Conservation (phyloP, 1,284 basidiomycete species). For the Laetiporus sulphureus region DNA sequence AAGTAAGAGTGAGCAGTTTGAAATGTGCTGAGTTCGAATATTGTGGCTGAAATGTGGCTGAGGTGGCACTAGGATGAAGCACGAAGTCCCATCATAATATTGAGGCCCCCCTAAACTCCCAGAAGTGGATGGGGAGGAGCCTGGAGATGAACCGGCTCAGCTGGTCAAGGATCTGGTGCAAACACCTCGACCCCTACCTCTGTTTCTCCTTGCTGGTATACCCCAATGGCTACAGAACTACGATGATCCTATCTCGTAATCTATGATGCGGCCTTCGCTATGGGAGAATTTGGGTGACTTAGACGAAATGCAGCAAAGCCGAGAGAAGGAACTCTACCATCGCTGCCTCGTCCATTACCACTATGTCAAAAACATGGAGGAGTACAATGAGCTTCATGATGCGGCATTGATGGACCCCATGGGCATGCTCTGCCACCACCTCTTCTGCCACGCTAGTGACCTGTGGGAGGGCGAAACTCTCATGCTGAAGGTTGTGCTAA, state of each 20-base stretch:
- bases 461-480: slow-evolving; percentile 42
- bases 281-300: slow-evolving; percentile 33
- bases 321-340: slow-evolving; percentile 29
- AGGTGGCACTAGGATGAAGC: no score
- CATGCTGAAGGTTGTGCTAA: slow-evolving; percentile 33
- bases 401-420: slow-evolving; percentile 29
- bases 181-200: slow-evolving; percentile 40
- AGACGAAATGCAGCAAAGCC: slow-evolving; percentile 20
- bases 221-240: slow-evolving; percentile 39
- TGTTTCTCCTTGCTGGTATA: slow-evolving; percentile 39
- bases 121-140: no score
- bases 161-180: no score
- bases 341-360: slow-evolving; percentile 39
- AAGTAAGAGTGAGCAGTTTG: no score
- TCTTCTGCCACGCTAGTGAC: slow-evolving; percentile 33
- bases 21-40: no score
- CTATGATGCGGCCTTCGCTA: slow-evolving; percentile 30
- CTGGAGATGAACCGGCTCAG: no score
- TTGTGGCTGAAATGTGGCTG: no score
- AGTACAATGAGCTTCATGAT: slow-evolving; percentile 35
- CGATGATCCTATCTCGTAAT: slow-evolving; percentile 32
- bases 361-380: slow-evolving; percentile 34
- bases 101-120: no score
- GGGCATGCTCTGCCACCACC: slow-evolving; percentile 27
- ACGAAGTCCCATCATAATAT: no score